Conservation (phyloP, 371 early-diverging fungal genomes). For the Actinomortierella wolfii region DNA sequence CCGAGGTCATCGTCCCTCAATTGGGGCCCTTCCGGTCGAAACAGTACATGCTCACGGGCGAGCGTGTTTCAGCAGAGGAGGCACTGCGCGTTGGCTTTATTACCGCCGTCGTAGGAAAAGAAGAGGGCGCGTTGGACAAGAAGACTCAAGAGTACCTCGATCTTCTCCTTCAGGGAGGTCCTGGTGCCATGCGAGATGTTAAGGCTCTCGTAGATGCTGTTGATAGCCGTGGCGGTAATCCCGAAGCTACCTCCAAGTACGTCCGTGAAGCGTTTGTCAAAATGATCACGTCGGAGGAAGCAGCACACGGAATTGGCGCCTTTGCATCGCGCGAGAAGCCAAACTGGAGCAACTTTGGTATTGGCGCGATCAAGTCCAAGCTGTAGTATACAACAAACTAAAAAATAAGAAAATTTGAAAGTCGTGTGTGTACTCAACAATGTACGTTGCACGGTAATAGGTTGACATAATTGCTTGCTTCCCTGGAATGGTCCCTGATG, state of each 20-base stretch:
- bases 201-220: conserved; percentile 58
- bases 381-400: too few species aligned
- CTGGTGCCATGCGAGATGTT: conserved; percentile 58
- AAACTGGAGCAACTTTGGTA: conserved; percentile 57
- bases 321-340: conserved; percentile 63
- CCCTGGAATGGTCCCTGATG: too few species aligned
- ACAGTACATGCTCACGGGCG: conserved; percentile 72
- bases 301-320: conserved; percentile 66
- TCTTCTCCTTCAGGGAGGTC: conserved; percentile 59
- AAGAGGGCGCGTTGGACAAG: conserved; percentile 47
- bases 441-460: too few species aligned
- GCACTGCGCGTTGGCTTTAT: conserved; percentile 48
- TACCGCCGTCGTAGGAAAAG: conserved; percentile 41
- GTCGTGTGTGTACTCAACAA: too few species aligned
- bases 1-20: conserved; percentile 70
- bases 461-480: too few species aligned
- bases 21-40: conserved; percentile 58
- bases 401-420: too few species aligned
- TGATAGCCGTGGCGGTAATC: conserved; percentile 45
- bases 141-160: conserved; percentile 50
- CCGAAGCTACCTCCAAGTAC: conserved; percentile 28
- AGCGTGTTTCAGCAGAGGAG: conserved; percentile 53
- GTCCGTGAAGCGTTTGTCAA: conserved; percentile 56
- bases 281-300: conserved; percentile 74
- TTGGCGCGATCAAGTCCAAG: conserved; percentile 34